Evolutionary conservation across 306 rosid genomes (phyloP).

Genomic region (Abrus pulchellus): DNA sequence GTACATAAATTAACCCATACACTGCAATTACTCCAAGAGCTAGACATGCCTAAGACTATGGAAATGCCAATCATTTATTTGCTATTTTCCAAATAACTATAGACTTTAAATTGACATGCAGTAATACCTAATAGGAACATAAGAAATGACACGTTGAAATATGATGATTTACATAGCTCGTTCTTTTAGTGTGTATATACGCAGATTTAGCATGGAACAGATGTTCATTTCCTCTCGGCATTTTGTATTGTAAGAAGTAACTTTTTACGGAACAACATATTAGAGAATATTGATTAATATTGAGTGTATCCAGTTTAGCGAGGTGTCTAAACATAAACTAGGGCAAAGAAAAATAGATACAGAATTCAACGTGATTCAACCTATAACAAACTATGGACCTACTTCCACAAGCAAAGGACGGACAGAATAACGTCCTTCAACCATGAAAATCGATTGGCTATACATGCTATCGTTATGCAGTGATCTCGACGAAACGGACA

Average conservation of each 20-base stretch:
- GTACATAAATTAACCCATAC: slow-evolving; percentile 38
- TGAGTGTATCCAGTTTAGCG: neutral
- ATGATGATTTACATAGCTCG: slow-evolving; percentile 31
- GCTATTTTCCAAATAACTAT: slow-evolving; percentile 29
- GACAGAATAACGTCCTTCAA: neutral
- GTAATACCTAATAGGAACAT: slow-evolving; percentile 15
- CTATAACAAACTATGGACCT: slow-evolving; percentile 9
- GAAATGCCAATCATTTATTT: slow-evolving; percentile 30
- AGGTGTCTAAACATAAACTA: slow-evolving; percentile 4
- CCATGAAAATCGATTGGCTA: slow-evolving; percentile 15
- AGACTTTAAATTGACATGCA: slow-evolving; percentile 2
- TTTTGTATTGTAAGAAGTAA: slow-evolving; percentile 27
- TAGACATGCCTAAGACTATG: slow-evolving; percentile 8
- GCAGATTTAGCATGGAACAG: slow-evolving; percentile 3
- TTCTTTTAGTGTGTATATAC: slow-evolving; percentile 22
- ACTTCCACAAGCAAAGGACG: slow-evolving; percentile 9
- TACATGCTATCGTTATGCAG: neutral
- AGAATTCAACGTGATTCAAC: slow-evolving; percentile 5
- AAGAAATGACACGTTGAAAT: slow-evolving; percentile 20
- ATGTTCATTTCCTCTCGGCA: slow-evolving; percentile 15
- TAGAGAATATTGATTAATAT: slow-evolving; percentile 14
- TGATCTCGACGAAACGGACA: slow-evolving; percentile 16
- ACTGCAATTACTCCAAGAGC: slow-evolving; percentile 6
- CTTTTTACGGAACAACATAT: slow-evolving; percentile 23
- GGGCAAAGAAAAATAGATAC: slow-evolving; percentile 10